Conservation (phyloP, 257 asterid species). For the Scutellaria barbata region DNA sequence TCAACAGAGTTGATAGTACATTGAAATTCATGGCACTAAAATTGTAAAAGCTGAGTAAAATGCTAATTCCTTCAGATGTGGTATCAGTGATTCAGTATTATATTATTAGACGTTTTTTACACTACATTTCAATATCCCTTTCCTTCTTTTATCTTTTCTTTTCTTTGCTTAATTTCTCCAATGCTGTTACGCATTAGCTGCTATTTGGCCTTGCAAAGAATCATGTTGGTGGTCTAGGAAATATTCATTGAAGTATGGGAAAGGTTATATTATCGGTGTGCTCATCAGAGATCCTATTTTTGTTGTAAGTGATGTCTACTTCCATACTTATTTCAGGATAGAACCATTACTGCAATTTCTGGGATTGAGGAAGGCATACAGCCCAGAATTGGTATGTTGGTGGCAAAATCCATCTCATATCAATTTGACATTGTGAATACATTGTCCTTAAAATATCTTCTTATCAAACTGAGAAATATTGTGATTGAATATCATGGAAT, state of each 20-base stretch:
- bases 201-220: background rate
- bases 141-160: background rate
- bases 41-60: background rate
- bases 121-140: background rate
- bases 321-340: constrained; percentile 50
- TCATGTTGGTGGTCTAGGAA: background rate
- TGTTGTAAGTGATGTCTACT: constrained; percentile 18
- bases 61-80: background rate
- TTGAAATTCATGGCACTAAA: background rate
- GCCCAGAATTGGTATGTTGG: constrained; percentile 39
- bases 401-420: constrained; percentile 8
- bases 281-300: background rate
- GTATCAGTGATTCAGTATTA: background rate
- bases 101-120: background rate
- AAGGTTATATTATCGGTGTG: background rate
- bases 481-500: constrained; percentile 21
- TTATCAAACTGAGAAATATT: background rate
- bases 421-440: background rate
- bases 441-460: background rate
- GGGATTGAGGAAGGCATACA: constrained; percentile 48
- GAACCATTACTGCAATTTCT: constrained; percentile 49
- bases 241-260: background rate
- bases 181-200: constrained; percentile 1
- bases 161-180: background rate
- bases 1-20: background rate